Conservation (phyloP, 2,329 filamentous ascomycete genomes). For the Fusarium sp. region DNA sequence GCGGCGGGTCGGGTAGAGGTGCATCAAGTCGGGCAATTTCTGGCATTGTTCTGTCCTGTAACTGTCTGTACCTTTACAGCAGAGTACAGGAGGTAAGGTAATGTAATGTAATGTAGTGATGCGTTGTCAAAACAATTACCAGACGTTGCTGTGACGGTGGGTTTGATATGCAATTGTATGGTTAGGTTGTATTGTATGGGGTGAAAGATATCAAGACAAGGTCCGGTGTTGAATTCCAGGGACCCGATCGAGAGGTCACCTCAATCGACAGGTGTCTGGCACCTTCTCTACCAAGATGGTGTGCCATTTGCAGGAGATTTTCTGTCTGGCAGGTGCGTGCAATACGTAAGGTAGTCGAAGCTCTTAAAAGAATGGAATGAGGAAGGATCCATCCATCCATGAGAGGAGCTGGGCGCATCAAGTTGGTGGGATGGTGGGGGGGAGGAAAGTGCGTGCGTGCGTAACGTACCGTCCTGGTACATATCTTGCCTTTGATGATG, state of each 20-base stretch:
- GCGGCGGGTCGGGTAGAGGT: slow-evolving; percentile 45
- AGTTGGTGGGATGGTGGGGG: slow-evolving; percentile 35
- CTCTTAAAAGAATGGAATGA: slow-evolving; percentile 1
- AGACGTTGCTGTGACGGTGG: slow-evolving; percentile 45
- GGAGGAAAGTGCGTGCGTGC: slow-evolving; percentile 27
- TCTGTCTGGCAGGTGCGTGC: slow-evolving; percentile 7
- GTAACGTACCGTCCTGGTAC: slow-evolving; percentile 26
- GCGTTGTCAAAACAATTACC: slow-evolving; percentile 59
- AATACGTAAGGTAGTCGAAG: slow-evolving; percentile 29
- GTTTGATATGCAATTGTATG: slow-evolving; percentile 31
- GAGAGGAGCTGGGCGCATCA: not conserved
- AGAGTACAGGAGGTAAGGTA: slow-evolving; percentile 33
- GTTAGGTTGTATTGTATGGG: slow-evolving; percentile 11
- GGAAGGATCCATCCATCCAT: not conserved
- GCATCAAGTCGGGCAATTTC: slow-evolving; percentile 44
- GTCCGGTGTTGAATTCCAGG: slow-evolving; percentile 26
- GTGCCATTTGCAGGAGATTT: slow-evolving; percentile 16
- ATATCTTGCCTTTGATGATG: slow-evolving; percentile 11
- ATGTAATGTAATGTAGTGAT: slow-evolving; percentile 55
- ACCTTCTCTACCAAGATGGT: slow-evolving; percentile 20
- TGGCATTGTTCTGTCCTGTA: slow-evolving; percentile 16
- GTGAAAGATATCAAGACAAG: slow-evolving; percentile 16
- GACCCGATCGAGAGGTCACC: slow-evolving; percentile 29
- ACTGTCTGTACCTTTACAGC: slow-evolving; percentile 23
- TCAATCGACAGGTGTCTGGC: slow-evolving; percentile 12